These are phyloP conservation scores for Heliamphora pulchella DNA, from an alignment of 179 eudicot genomes.

Conservation along the genomic window DNA sequence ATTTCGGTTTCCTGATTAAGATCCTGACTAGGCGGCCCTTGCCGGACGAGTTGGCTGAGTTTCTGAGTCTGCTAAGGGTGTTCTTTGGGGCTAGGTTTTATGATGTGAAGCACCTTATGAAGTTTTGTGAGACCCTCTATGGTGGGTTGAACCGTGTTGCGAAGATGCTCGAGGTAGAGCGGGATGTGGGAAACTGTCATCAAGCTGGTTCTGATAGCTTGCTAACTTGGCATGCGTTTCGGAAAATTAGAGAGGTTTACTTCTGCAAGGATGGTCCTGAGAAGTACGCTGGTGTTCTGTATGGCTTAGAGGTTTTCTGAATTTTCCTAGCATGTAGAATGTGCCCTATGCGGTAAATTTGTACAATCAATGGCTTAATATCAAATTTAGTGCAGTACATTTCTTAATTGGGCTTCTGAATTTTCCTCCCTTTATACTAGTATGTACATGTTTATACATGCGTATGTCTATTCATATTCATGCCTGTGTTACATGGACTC, in stretches of 20 bases:
- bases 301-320: slow-evolving; percentile 15
- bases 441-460: neutral
- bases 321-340: neutral
- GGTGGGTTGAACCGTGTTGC: slow-evolving; percentile 74
- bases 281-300: slow-evolving; percentile 16
- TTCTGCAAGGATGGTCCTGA: slow-evolving; percentile 12
- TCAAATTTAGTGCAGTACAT: slow-evolving; percentile 1
- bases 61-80: slow-evolving; percentile 27
- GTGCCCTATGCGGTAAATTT: slow-evolving; percentile 10
- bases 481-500: too few relatives aligned
- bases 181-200: slow-evolving; percentile 55
- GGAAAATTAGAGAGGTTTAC: slow-evolving; percentile 29
- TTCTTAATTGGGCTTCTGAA: neutral
- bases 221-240: slow-evolving; percentile 57
- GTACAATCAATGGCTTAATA: slow-evolving; percentile 14
- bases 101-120: slow-evolving; percentile 62
- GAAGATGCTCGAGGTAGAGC: slow-evolving; percentile 27
- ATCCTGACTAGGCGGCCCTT: slow-evolving; percentile 33
- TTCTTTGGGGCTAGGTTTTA: slow-evolving; percentile 52
- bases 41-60: slow-evolving; percentile 34
- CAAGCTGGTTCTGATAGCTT: slow-evolving; percentile 85
- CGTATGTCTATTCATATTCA: neutral
- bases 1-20: slow-evolving; percentile 65
- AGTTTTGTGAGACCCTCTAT: slow-evolving; percentile 42
- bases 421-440: neutral